These are phyloP conservation scores for Lippia alba DNA, from an alignment of 305 asterid genomes.

Conservation along the genomic window DNA sequence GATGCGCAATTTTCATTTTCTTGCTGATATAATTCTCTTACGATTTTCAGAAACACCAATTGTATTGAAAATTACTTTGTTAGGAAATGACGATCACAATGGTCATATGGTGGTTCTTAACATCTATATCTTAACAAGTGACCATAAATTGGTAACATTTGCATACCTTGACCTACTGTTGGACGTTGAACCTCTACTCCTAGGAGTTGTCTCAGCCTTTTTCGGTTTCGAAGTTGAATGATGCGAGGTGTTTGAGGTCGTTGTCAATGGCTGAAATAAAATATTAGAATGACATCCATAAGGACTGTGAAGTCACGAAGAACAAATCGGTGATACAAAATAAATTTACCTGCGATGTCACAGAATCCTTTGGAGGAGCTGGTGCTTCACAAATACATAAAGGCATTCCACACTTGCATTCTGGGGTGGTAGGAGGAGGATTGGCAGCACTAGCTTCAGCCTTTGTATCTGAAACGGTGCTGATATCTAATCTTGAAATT, in stretches of 20 bases:
- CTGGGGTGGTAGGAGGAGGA: conserved; percentile 48
- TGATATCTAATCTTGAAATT: conserved; percentile 69
- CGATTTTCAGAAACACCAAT: too few species aligned
- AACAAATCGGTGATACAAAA: conserved; percentile 27
- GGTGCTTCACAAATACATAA: conserved; percentile 97
- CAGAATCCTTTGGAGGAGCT: conserved; percentile 55
- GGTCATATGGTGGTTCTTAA: conserved; percentile 8
- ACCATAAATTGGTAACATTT: conserved; percentile 28
- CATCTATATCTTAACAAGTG: neutral
- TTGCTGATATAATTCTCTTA: neutral
- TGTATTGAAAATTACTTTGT: too few species aligned
- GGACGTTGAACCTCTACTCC: conserved; percentile 82
- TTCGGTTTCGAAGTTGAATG: conserved; percentile 60
- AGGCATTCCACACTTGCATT: conserved; percentile 98
- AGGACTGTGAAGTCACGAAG: conserved; percentile 32
- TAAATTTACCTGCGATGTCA: conserved; percentile 53
- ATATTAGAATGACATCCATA: conserved; percentile 27
- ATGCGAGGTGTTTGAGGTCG: conserved; percentile 43
- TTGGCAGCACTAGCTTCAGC: conserved; percentile 48
- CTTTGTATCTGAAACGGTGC: conserved; percentile 49
- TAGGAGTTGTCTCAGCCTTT: conserved; percentile 57
- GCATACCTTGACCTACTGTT: conserved; percentile 72
- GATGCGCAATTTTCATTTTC: conserved; percentile 13
- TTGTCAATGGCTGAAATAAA: conserved; percentile 51
- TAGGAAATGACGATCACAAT: neutral